Percentiles rank a stretch among this genome's conserved stretches.
Conservation (phyloP, 2,329 filamentous ascomycete genomes). For the Corniculantispora saksenae region DNA sequence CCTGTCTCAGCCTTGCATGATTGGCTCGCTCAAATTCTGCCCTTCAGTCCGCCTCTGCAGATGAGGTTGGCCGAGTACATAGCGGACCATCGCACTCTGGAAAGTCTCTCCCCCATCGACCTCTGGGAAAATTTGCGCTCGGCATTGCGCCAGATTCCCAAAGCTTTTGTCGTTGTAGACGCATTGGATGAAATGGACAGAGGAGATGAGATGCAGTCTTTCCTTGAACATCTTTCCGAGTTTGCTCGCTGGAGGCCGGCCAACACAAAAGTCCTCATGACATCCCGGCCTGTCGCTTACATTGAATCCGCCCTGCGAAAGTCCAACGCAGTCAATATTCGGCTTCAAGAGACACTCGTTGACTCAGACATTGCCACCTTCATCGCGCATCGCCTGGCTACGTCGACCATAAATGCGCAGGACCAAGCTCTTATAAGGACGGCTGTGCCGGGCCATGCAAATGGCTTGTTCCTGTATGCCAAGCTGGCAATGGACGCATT, state of each 20-base stretch:
- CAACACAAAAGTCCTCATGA: slow-evolving; percentile 43
- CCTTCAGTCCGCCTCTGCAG: slow-evolving; percentile 31
- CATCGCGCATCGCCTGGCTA: not conserved
- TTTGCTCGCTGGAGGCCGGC: slow-evolving; percentile 34
- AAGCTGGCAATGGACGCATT: slow-evolving; percentile 44
- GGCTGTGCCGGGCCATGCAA: slow-evolving; percentile 37
- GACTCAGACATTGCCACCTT: not conserved
- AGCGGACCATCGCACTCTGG: slow-evolving; percentile 5
- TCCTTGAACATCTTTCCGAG: slow-evolving; percentile 34
- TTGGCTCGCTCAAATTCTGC: slow-evolving; percentile 35
- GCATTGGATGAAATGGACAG: slow-evolving; percentile 49
- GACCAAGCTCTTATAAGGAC: slow-evolving; percentile 30
- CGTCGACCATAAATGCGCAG: not conserved
- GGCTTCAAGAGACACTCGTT: not conserved
- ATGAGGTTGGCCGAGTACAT: slow-evolving; percentile 34
- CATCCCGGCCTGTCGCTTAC: slow-evolving; percentile 39
- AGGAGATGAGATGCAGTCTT: slow-evolving; percentile 31
- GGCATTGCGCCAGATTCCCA: slow-evolving; percentile 25
- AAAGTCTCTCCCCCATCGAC: not conserved
- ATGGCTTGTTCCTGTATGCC: slow-evolving; percentile 47
- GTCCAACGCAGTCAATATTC: slow-evolving; percentile 29
- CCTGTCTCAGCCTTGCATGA: slow-evolving; percentile 34
- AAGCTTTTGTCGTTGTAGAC: slow-evolving; percentile 42
- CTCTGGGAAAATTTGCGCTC: not conserved
- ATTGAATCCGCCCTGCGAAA: slow-evolving; percentile 34